Base-by-base conservation (phyloP, 805 yeast genomes). In the Candida suzukii region DNA sequence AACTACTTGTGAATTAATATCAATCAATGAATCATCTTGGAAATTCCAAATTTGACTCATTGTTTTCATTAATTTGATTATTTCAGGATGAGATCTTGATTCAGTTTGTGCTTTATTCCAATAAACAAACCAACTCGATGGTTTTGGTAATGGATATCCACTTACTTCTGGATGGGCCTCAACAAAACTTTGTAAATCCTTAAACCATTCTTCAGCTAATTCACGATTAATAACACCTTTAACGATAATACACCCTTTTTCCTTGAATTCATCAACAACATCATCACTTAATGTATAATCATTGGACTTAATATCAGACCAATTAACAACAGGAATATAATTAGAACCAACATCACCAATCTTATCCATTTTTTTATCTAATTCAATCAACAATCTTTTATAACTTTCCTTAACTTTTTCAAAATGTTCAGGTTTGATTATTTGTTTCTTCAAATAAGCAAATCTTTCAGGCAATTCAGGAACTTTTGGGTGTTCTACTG, bases 41-140 rank as follows among this genome's bases (percentile, higher is more conserved):
- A 51, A 46, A n/a, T 43, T 45, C 32, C 42, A 47, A 21, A 43
- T 12, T 24, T 26, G 38, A 7, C 48, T 44, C 21, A 45, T 42
- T 11, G 46, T 44, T 21, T 43, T 47, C 52, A 59, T 54, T 7
- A 61, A 50, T 41, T 51, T 46, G 16, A 55, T 43, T 19, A 65
- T 44, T 19, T 59, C 56, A 16, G 68, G 69, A 47, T 66, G 66
- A 2, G 68, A 54, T 28, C 74, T 49, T 7, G 71, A 71, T 36
- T 48, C 52, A 2, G 61, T 53, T 47, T 69, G 71, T 3, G 68
- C 47, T 39, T 57, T 54, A 2, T 69, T 54, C 72, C 73, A 69
- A 44, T 63, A 66, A 14, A 66, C 51, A 42, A 64, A 64, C 47
- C 59, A 50, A 39, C 56, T 48, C 33, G 52, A 41, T 26, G 58